Conservation (phyloP, 2,329 filamentous ascomycete species). For the Beauveria brongniartii region DNA sequence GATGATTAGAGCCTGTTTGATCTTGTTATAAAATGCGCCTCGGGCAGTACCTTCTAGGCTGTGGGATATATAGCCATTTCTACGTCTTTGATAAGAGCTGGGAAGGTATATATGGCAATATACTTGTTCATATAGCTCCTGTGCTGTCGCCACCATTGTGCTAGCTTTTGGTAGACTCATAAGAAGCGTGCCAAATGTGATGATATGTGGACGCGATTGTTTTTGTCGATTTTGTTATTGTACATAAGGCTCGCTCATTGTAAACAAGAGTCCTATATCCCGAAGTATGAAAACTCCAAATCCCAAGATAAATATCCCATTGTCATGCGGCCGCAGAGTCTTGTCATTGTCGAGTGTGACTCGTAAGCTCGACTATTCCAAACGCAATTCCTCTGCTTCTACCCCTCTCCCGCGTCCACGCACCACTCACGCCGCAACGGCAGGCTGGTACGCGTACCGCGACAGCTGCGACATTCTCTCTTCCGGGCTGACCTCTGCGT, state of each 20-base stretch:
- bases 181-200: neutral
- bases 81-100: neutral
- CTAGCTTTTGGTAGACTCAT: neutral
- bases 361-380: neutral
- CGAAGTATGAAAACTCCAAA: conserved; percentile 6
- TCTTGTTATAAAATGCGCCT: neutral
- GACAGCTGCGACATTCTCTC: conserved; percentile 78
- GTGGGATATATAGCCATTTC: neutral
- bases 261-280: neutral
- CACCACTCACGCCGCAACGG: conserved; percentile 15
- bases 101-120: neutral
- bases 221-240: neutral
- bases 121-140: neutral
- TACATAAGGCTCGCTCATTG: neutral
- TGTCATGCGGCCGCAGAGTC: neutral
- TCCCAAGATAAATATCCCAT: neutral
- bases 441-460: conserved; percentile 56
- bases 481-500: conserved; percentile 73
- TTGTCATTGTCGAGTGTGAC: neutral
- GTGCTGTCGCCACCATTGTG: neutral
- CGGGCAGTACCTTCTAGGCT: neutral
- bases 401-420: neutral
- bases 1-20: conserved; percentile 4
- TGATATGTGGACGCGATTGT: neutral
- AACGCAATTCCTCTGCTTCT: neutral